Base-by-base conservation (phyloP, 2,329 filamentous ascomycete genomes). In the Colletotrichum falcatum region DNA sequence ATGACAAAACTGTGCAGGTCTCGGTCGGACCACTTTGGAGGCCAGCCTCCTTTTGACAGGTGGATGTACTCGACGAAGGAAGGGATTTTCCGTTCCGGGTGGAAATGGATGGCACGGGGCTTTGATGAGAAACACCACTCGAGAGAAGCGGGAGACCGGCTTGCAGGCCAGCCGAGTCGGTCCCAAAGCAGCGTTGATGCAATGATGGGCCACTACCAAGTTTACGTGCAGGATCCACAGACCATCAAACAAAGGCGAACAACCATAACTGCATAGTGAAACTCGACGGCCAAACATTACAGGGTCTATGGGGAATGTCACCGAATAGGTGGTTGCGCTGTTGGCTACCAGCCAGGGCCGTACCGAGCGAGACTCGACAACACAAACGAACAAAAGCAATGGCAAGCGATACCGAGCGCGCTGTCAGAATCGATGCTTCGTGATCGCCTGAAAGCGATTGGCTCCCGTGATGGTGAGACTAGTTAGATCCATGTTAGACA, bases 161-260 rank as follows among this genome's bases (percentile, higher is more conserved):
- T 44, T 42, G 14, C 23, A 58, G 20, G 20, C 12, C n/a, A 60
- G 37, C 61, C 66, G 62, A 56, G 48, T 30, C 28, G 20, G 39
- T 26, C 26, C 14, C 53, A 28, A 46, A 64, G 37, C 53, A 14
- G 48, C 11, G 26, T 6, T 46, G 35, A 49, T 64, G n/a, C 64
- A 35, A 49, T 28, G 51, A 51, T 42, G 35, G n/a, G 37, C 44
- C 33, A 9, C 48, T 62, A 55, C 23, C 58, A 61, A 68, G 64
- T 71, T 69, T 66, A 51, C n/a, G 62, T 63, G 61, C 73, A 61
- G 65, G 73, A 72, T 73, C 65, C 61, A 61, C 71, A 54, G 73
- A 61, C 51, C 71, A 74, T 74, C 73, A 74, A 72, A 72, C 70
- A 42, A 23, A 49, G 53, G 64, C 26, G 23, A 44, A 65, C 66